phyloP scores from a whole-genome alignment of 306 rosid genomes.

The Cyamopsis tetragonoloba region DNA sequence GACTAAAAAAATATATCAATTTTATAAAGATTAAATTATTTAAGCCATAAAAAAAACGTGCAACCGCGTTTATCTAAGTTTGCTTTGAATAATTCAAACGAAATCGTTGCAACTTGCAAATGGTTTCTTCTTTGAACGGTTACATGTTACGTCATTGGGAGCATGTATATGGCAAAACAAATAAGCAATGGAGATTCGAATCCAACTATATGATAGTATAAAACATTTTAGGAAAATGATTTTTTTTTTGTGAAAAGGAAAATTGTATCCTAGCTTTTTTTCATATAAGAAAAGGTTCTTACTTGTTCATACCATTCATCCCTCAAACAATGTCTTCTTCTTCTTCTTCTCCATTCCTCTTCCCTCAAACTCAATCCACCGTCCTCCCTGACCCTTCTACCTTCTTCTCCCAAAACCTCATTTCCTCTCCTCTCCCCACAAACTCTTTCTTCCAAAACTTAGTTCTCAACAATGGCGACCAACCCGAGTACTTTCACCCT shows the following conservation, averaged over 20 bases:
- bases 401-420: conserved; percentile 62
- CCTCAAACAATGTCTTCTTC: background rate
- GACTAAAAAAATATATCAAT: too few species aligned
- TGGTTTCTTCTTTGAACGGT: conserved; percentile 5
- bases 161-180: background rate
- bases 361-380: conserved; percentile 59
- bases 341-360: conserved; percentile 54
- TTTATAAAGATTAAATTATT: too few species aligned
- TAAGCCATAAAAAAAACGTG: background rate
- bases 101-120: background rate
- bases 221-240: too few species aligned
- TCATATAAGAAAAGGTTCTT: too few species aligned
- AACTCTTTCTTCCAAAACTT: conserved; percentile 83
- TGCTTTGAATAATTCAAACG: too few species aligned
- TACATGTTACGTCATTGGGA: background rate
- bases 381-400: conserved; percentile 69
- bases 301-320: too few species aligned
- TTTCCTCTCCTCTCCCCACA: conserved; percentile 71
- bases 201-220: too few species aligned
- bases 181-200: background rate
- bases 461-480: conserved; percentile 62
- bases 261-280: too few species aligned
- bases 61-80: background rate
- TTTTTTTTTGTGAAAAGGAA: too few species aligned
- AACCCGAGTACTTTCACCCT: conserved; percentile 79